Conservation (phyloP, 2,329 filamentous ascomycete species). For the Dendrostoma leiphaemia region DNA sequence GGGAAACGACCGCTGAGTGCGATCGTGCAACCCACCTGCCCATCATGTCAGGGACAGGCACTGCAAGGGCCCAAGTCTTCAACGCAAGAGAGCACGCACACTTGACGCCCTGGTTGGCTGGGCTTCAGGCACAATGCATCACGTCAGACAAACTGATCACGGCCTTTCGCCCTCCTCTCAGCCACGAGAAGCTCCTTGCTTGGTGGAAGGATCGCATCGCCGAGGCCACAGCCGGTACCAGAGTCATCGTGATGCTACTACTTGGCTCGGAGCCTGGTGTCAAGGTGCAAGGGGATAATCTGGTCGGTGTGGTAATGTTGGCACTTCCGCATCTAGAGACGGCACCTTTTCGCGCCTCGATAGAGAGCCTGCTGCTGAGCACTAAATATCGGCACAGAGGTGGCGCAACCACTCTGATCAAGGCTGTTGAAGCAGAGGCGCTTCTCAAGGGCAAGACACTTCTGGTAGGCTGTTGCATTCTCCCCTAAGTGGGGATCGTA, state of each 20-base stretch:
- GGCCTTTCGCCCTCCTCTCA: conserved; percentile 59
- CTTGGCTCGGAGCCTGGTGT: conserved; percentile 31
- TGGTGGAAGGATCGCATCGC: conserved; percentile 56
- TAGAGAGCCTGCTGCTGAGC: conserved; percentile 59
- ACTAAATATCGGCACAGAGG: conserved; percentile 49
- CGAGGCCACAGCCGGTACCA: conserved; percentile 42
- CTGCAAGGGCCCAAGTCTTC: conserved; percentile 36
- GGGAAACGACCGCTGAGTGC: no score
- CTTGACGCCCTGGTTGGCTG: conserved; percentile 55
- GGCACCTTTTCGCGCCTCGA: conserved; percentile 49
- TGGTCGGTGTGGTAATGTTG: conserved; percentile 58
- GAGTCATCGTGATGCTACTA: conserved; percentile 54
- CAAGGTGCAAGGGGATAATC: conserved; percentile 40
- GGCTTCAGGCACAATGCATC: conserved; percentile 59
- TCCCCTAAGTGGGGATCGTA: neutral
- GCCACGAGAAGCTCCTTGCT: conserved; percentile 50
- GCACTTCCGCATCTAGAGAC: conserved; percentile 52
- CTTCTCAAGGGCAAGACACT: conserved; percentile 44
- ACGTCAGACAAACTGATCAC: conserved; percentile 54
- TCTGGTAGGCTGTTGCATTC: conserved; percentile 42
- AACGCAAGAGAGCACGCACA: conserved; percentile 43
- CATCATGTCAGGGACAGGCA: conserved; percentile 1
- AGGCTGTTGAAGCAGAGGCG: conserved; percentile 55
- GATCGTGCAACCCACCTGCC: neutral
- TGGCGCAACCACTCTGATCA: conserved; percentile 50